These are phyloP conservation scores for Catunica adiposa DNA, from an alignment of 2,329 filamentous ascomycete species.

Conservation along the genomic window DNA sequence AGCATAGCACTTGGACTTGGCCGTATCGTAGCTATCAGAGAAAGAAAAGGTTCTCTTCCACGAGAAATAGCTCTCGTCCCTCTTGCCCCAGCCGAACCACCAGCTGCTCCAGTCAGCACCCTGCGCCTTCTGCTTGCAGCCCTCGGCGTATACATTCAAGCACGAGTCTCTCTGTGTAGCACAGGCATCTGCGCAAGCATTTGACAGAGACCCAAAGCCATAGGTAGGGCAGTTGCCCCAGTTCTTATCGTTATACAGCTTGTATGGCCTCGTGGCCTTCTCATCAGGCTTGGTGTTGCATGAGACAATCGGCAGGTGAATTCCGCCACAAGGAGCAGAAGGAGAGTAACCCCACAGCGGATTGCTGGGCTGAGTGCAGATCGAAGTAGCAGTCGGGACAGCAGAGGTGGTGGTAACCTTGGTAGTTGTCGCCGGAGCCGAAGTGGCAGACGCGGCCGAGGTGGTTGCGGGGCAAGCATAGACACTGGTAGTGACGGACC, in stretches of 20 bases:
- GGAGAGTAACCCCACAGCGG: conserved; percentile 51
- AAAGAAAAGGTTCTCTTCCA: conserved; percentile 30
- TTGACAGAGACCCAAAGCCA: conserved; percentile 20
- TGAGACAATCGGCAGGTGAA: conserved; percentile 34
- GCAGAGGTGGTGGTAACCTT: conserved; percentile 22
- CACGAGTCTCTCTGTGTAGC: conserved; percentile 35
- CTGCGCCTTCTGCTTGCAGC: conserved; percentile 24
- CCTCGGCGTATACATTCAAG: conserved; percentile 31
- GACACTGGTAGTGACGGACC: conserved; percentile 22
- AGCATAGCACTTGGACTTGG: conserved; percentile 28
- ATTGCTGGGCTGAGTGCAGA: conserved; percentile 37
- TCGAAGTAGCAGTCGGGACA: conserved; percentile 31
- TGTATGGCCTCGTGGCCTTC: conserved; percentile 30
- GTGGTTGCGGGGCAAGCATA: conserved; percentile 20
- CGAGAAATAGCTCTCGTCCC: conserved; percentile 29
- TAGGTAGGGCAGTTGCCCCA: conserved; percentile 30
- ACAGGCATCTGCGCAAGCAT: conserved; percentile 36
- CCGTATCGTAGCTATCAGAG: conserved; percentile 30
- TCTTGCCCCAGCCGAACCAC: conserved; percentile 19
- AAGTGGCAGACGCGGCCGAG: conserved; percentile 18
- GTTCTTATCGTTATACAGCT: conserved; percentile 33
- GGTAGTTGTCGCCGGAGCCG: conserved; percentile 18
- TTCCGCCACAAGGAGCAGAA: conserved; percentile 37
- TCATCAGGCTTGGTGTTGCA: conserved; percentile 36
- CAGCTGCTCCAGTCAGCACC: conserved; percentile 21